Evolutionary conservation across 345 rosid genomes (phyloP), one percentile per base, ranked within the genome.

Genomic region (Brassica carinata): DNA sequence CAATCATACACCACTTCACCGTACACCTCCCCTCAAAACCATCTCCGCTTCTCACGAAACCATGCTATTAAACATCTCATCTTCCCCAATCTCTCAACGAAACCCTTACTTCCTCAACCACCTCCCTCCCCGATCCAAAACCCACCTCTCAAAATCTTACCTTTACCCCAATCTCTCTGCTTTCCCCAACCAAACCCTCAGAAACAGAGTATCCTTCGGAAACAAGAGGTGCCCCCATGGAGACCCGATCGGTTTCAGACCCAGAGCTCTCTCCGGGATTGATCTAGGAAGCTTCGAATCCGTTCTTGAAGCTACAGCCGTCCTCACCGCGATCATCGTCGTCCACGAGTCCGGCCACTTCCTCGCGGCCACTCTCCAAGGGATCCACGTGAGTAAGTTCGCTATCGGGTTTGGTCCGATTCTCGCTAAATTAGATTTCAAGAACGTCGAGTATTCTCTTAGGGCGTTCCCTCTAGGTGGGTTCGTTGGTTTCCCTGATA

Each of bases 381-480:
- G 99, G 26, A 95, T 95, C 59, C 99, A 88, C 86, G 97, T 95
- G 73, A 95, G 98, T 88, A 93, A 95, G 84, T 95, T 95, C 84
- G 90, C 99, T 0, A 87, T 95, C 77, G 99, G 98, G 77, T 95
- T 95, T 74, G 98, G 99, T 87, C 99, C 99, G 11, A 82, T 91
- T 78, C 83, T 95, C 69, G 97, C 98, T 57, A 95, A 93, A 64
- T 91, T 95, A 76, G 90, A 88, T 83, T 87, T 90, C 45, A 91
- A 88, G 10, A 93, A 93, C 57, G 98, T 95, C 2, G 99, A 95
- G 81, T 95, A 91, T 69, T 95, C 98, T 7, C 57, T 95, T 75
- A 88, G 98, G 76, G 98, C 97, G 59, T 88, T 95, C 82, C 99
- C 99, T 48, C 53, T 95, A 34, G 99, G 99, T 74, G 99, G 99